Evolutionary conservation across 257 asterid species (phyloP).

Genomic region (Ligustrum vulgare): DNA sequence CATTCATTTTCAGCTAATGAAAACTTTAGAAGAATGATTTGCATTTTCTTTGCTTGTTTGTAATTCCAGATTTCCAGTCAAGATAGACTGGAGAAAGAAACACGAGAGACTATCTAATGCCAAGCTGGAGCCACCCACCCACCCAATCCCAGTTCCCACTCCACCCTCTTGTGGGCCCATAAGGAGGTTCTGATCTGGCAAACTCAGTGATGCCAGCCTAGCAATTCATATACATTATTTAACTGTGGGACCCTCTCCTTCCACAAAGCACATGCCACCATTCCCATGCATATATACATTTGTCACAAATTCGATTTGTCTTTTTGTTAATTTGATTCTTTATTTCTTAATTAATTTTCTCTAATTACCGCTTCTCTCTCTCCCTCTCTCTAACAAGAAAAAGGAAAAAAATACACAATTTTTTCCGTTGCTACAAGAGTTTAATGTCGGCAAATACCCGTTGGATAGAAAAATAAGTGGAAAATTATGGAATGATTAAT

Average conservation of each 20-base stretch:
- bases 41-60: constrained; percentile 33
- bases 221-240: constrained; percentile 72
- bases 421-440: constrained; percentile 35
- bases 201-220: constrained; percentile 85
- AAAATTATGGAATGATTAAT: constrained; percentile 47
- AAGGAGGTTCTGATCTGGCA: constrained; percentile 84
- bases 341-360: constrained; percentile 28
- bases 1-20: no score
- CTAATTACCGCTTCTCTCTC: constrained; percentile 22
- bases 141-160: neutral
- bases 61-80: constrained; percentile 30
- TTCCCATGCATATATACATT: constrained; percentile 42
- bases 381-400: neutral
- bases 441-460: constrained; percentile 78
- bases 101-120: constrained; percentile 20
- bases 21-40: constrained; percentile 45
- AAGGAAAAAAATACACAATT: neutral
- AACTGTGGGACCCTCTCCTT: constrained; percentile 50
- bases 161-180: constrained; percentile 23
- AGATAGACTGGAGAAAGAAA: constrained; percentile 21
- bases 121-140: neutral
- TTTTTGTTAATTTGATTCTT: constrained; percentile 25
- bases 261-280: constrained; percentile 68
- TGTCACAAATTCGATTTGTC: constrained; percentile 35
- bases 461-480: constrained; percentile 25